Conservation (phyloP, 805 yeast species). For the Osmozyma mogii region DNA sequence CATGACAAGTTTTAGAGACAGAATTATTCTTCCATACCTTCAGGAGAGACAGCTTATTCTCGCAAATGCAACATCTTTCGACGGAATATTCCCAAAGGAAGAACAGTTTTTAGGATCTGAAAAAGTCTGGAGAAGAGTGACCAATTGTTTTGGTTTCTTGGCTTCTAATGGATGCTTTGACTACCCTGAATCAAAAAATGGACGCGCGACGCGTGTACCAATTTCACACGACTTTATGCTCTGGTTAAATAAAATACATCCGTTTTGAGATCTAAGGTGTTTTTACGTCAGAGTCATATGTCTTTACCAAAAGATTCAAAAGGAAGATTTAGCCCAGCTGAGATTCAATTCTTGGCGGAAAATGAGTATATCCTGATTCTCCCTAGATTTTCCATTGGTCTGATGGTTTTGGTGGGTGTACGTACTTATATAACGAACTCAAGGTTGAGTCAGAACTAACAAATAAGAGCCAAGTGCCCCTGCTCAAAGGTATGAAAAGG, state of each 20-base stretch:
- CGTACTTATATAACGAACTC: constrained; percentile 11
- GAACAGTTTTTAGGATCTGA: constrained; percentile 1
- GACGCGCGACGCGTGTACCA: no score
- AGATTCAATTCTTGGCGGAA: constrained; percentile 79
- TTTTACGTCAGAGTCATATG: no score
- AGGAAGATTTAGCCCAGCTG: constrained; percentile 61
- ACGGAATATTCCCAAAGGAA: constrained; percentile 1
- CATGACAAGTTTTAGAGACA: constrained; percentile 3
- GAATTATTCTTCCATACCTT: constrained; percentile 5
- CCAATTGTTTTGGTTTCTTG: no score
- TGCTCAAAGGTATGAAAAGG: constrained; percentile 59
- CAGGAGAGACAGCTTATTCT: constrained; percentile 1
- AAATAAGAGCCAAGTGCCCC: constrained; percentile 43
- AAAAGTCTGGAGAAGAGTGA: no score
- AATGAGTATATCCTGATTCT: constrained; percentile 64
- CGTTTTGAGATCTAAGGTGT: no score
- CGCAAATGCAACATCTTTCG: no score
- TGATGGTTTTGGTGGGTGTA: constrained; percentile 59
- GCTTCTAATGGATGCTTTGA: no score
- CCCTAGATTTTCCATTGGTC: constrained; percentile 68
- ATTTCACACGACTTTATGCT: no score
- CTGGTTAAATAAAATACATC: no score
- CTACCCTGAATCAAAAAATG: no score
- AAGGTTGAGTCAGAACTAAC: constrained; percentile 3
- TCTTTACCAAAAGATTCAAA: constrained; percentile 48